phyloP scores from a whole-genome alignment of 345 rosid genomes.

The Draba incana region DNA sequence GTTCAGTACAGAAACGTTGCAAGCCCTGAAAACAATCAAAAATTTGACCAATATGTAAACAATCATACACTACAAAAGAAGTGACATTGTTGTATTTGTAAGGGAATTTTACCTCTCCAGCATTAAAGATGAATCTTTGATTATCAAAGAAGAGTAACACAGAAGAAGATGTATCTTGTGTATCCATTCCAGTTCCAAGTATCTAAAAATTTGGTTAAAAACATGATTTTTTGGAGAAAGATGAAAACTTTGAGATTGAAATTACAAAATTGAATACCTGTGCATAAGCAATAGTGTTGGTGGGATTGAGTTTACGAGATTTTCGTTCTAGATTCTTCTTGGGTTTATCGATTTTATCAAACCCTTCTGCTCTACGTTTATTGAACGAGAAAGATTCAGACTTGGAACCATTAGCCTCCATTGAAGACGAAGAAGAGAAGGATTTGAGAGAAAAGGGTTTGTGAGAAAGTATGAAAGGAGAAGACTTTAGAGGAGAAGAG shows the following conservation, averaged over 20 bases:
- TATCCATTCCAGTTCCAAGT: constrained; percentile 97
- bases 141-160: constrained; percentile 91
- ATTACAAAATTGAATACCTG: constrained; percentile 52
- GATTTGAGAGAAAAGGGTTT: constrained; percentile 37
- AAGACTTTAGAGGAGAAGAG: constrained; percentile 46
- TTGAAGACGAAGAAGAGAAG: constrained; percentile 47
- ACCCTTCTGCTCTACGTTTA: constrained; percentile 79
- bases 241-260: not conserved
- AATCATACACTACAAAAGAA: constrained; percentile 6
- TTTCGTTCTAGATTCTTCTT: constrained; percentile 73
- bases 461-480: constrained; percentile 38
- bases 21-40: constrained; percentile 59
- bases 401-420: constrained; percentile 45
- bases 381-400: constrained; percentile 59
- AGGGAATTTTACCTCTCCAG: constrained; percentile 70
- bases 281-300: constrained; percentile 77
- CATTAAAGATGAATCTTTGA: constrained; percentile 90
- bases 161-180: constrained; percentile 92
- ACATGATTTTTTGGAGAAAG: not conserved
- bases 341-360: constrained; percentile 50
- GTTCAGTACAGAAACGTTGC: constrained; percentile 91
- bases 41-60: constrained; percentile 6
- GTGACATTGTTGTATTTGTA: not conserved
- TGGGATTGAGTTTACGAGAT: constrained; percentile 70
- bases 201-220: constrained; percentile 49